Evolutionary conservation across 2,329 filamentous ascomycete species (phyloP).

Genomic region (Coniochaeta sp.): DNA sequence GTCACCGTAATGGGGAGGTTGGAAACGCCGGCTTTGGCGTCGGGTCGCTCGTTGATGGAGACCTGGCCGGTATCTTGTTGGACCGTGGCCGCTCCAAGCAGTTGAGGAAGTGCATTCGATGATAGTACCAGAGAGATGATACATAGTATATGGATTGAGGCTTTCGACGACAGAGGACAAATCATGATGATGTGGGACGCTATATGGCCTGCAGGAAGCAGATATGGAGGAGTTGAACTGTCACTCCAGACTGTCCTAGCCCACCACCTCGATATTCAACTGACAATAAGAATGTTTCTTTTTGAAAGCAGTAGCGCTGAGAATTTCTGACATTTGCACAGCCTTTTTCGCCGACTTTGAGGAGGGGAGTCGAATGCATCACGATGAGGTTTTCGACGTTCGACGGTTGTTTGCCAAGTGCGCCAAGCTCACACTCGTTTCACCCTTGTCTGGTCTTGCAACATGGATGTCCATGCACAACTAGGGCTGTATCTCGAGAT

Average conservation of each 20-base stretch:
- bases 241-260: not conserved
- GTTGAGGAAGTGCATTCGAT: slow-evolving; percentile 3
- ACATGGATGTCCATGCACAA: not conserved
- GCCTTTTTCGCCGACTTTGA: not conserved
- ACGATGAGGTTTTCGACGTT: not conserved
- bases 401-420: not conserved
- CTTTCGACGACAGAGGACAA: not conserved
- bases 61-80: slow-evolving; percentile 19
- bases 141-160: not conserved
- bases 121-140: not conserved
- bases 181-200: not conserved
- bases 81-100: slow-evolving; percentile 9
- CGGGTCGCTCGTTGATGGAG: slow-evolving; percentile 31
- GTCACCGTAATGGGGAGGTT: slow-evolving; percentile 40
- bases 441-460: slow-evolving; percentile 4
- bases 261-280: not conserved
- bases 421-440: slow-evolving; percentile 1
- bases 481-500: no score
- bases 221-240: not conserved
- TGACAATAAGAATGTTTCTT: not conserved
- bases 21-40: slow-evolving; percentile 30
- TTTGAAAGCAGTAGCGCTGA: not conserved
- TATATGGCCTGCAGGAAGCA: not conserved
- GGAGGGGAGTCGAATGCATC: not conserved
- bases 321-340: not conserved